These are phyloP conservation scores for Candida andamanensis DNA, from an alignment of 805 yeast genomes.

Conservation along the genomic window DNA sequence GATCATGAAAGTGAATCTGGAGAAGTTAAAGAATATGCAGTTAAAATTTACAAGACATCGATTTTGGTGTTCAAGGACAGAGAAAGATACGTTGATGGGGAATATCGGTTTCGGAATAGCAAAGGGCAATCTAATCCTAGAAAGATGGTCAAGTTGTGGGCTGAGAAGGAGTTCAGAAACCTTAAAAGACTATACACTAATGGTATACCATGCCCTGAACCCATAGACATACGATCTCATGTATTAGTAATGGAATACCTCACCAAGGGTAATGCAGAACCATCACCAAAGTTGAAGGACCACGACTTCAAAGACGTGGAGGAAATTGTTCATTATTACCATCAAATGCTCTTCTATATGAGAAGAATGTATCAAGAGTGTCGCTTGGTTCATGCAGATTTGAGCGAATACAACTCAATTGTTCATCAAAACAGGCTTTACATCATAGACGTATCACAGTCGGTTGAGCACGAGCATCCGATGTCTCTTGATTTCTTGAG, in stretches of 20 bases:
- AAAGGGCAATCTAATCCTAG: constrained; percentile 88
- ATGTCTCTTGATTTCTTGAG: constrained; percentile 91
- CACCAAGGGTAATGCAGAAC: constrained; percentile 74
- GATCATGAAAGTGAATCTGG: constrained; percentile 65
- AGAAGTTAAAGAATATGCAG: constrained; percentile 59
- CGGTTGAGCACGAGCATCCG: constrained; percentile 97
- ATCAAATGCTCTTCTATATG: constrained; percentile 78
- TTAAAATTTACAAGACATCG: constrained; percentile 93
- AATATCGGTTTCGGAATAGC: constrained; percentile 81
- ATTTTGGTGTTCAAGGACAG: constrained; percentile 95
- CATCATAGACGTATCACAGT: constrained; percentile 94
- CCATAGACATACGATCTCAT: constrained; percentile 81
- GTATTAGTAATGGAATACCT: constrained; percentile 93
- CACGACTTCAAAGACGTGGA: constrained; percentile 66
- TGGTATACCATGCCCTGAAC: constrained; percentile 93
- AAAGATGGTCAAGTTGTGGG: constrained; percentile 98
- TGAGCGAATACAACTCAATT: constrained; percentile 89
- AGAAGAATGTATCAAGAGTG: constrained; percentile 84
- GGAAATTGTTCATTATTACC: constrained; percentile 63
- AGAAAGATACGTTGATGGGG: constrained; percentile 94
- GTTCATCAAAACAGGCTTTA: constrained; percentile 75
- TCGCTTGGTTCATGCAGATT: constrained; percentile 91
- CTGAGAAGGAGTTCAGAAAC: constrained; percentile 94
- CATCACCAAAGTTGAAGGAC: constrained; percentile 86
- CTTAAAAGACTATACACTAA: constrained; percentile 71